Base-by-base conservation (phyloP, 2,329 filamentous ascomycete species). In the Claviceps fusiformis region DNA sequence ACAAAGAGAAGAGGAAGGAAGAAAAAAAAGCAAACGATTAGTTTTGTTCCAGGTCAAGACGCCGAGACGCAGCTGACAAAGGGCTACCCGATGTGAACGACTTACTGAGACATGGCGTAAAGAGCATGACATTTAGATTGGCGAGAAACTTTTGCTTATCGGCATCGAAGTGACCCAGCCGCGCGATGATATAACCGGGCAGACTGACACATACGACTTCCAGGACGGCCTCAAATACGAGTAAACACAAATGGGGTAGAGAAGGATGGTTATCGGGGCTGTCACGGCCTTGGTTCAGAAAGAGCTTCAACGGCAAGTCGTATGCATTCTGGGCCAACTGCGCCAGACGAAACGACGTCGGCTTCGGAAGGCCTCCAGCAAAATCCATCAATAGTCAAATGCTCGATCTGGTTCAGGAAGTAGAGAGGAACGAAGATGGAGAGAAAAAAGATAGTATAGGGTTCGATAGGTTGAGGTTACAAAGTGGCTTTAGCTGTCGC, bases 121-220 rank as follows among this genome's bases (percentile, higher is more conserved):
- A 98, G 46, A 98, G 78, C 74, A 87, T 88, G 57, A 96, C 90
- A 69, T 98, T 98, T 62, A 98, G 77, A 67, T 98, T 96, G 54
- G 93, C 92, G 52, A 96, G 78, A 66, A 98, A 95, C 71, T 96
- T 97, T 70, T 98, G 93, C 68, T 91, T 88, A 53, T 95, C 90
- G 59, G 89, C 89, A 71, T 95, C 89, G 71, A 98, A 97, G 73
- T 95, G 87, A 67, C 93, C 93, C 63, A 89, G 78, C 44, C 87
- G 78, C 13, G 93, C 93, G 54, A 96, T 83, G 59, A 98, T 86
- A 71, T 96, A 98, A 33, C 93, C 93, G 0, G 93, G 93, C 62
- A 96, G 72, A 69, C 87, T 92, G 68, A 98, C 91, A 67, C 91
- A 97, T 52, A 98, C 87, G 29, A 97, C 92, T 67, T 96, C 90